Evolutionary conservation across 1,139 yeast species (phyloP).

Genomic region (Hanseniaspora gamundiae): DNA sequence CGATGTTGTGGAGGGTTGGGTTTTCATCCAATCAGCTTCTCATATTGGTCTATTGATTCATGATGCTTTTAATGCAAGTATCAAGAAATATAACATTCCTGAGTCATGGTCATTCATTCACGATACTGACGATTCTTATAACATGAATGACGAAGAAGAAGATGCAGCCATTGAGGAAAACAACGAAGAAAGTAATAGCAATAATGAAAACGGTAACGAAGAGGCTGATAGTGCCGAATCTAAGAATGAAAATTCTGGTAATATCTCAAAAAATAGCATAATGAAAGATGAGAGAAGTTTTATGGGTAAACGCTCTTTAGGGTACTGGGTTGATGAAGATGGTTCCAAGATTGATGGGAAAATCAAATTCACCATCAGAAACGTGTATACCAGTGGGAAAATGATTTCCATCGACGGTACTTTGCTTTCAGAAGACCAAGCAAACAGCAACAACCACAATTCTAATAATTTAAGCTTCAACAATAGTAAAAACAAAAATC

Average conservation of each 20-base stretch:
- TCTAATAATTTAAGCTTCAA: neutral
- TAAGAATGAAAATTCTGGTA: too few relatives aligned
- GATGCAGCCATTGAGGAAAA: constrained; percentile 17
- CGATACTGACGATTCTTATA: constrained; percentile 39
- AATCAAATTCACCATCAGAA: constrained; percentile 56
- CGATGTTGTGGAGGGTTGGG: constrained; percentile 72
- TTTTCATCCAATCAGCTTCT: constrained; percentile 88
- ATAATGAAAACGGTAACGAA: constrained; percentile 16
- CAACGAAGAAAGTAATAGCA: too few relatives aligned
- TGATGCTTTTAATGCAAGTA: constrained; percentile 91
- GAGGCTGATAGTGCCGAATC: constrained; percentile 19
- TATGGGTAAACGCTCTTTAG: constrained; percentile 41
- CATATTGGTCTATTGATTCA: constrained; percentile 85
- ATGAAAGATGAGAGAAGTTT: constrained; percentile 9
- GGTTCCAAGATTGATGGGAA: constrained; percentile 64
- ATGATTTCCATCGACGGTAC: constrained; percentile 83
- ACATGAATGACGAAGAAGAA: constrained; percentile 14
- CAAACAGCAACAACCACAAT: constrained; percentile 15
- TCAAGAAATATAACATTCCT: constrained; percentile 77
- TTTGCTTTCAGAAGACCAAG: constrained; percentile 29
- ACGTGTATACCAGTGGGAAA: constrained; percentile 66
- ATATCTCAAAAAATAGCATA: constrained; percentile 5
- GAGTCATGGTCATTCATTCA: constrained; percentile 73
- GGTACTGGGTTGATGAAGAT: constrained; percentile 74
- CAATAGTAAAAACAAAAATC: constrained; percentile 1